Percentiles rank a stretch among this genome's conserved stretches.
These are phyloP conservation scores for Eimeria mitis DNA, from an alignment of 169 alveolate genomes.

Conservation along the genomic window DNA sequence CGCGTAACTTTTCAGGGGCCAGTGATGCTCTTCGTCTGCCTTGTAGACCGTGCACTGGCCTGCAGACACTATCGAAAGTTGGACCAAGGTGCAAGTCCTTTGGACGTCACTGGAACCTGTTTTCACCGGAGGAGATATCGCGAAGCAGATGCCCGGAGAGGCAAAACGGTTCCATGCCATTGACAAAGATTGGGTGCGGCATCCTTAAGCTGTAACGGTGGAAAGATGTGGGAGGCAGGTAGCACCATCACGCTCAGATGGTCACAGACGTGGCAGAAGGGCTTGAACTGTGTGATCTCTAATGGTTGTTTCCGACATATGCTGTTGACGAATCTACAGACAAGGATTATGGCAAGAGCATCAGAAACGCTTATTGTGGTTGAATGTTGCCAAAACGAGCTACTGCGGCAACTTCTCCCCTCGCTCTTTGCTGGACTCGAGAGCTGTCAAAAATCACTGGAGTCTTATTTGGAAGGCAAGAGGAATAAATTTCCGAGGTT, in stretches of 20 bases:
- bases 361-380: slow-evolving; percentile 96
- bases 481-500: slow-evolving; percentile 99
- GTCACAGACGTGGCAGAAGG: background rate
- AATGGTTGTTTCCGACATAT: background rate
- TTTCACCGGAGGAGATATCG: slow-evolving; percentile 99
- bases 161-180: slow-evolving; percentile 97
- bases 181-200: slow-evolving; percentile 95
- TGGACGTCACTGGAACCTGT: slow-evolving; percentile 98
- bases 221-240: background rate
- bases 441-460: slow-evolving; percentile 97
- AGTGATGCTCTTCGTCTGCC: background rate
- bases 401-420: slow-evolving; percentile 96
- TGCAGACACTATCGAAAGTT: slow-evolving; percentile 97
- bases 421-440: slow-evolving; percentile 95
- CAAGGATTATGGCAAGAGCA: slow-evolving; percentile 97
- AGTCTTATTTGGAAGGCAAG: slow-evolving; percentile 97
- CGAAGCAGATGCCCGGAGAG: slow-evolving; percentile 98
- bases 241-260: background rate
- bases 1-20: background rate
- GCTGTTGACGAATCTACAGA: slow-evolving; percentile 31
- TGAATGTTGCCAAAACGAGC: slow-evolving; percentile 96
- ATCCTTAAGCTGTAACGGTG: background rate
- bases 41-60: background rate
- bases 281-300: background rate
- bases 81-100: slow-evolving; percentile 98